A percentile compares a stretch with the other conserved stretches of the same genome.
These are phyloP conservation scores for Trapa incisa DNA, from an alignment of 345 rosid species.

Conservation along the genomic window DNA sequence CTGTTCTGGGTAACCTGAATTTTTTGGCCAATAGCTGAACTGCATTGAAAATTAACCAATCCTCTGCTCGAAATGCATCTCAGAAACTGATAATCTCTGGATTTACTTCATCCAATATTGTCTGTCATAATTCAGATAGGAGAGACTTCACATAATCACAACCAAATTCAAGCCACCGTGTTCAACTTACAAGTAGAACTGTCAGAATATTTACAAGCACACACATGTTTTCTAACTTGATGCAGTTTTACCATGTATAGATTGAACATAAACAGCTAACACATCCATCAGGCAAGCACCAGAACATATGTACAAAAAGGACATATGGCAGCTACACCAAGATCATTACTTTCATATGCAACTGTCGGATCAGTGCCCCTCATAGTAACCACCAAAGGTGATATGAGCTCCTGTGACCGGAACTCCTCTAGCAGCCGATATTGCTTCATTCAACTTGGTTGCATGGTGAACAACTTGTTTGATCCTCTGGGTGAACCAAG, in stretches of 20 bases:
- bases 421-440: conserved; percentile 53
- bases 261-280: not conserved
- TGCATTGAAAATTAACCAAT: not conserved
- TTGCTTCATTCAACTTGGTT: conserved; percentile 51
- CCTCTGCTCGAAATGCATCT: no score
- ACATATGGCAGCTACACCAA: not conserved
- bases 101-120: not conserved
- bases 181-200: not conserved
- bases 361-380: conserved; percentile 23
- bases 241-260: not conserved
- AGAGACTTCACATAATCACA: not conserved
- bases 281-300: not conserved
- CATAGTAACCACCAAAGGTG: conserved; percentile 62
- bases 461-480: conserved; percentile 60
- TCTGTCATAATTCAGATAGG: not conserved
- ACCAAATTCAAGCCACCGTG: not conserved
- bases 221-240: not conserved
- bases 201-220: not conserved
- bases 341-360: not conserved
- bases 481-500: conserved; percentile 34
- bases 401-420: conserved; percentile 67
- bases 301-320: not conserved
- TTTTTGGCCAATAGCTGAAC: no score
- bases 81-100: not conserved
- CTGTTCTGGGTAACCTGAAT: no score